These are phyloP conservation scores for Coprinopsis sp. DNA, from an alignment of 768 basidiomycete species.

Conservation along the genomic window DNA sequence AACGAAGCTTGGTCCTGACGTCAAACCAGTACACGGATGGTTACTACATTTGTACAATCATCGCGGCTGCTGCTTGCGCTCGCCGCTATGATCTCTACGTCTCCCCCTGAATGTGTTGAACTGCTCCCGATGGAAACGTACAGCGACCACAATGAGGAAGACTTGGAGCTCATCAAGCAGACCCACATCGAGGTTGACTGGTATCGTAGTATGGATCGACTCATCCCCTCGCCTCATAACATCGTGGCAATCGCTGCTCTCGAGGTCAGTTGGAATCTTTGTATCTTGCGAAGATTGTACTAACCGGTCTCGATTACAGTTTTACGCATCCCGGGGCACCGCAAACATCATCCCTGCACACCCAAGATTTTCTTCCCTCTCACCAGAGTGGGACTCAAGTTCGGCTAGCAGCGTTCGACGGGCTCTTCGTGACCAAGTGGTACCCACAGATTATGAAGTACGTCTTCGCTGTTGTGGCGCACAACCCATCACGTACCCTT, in stretches of 20 bases:
- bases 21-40: slow-evolving; percentile 77
- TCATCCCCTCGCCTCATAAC: slow-evolving; percentile 94
- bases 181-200: slow-evolving; percentile 81
- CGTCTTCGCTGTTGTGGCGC: slow-evolving; percentile 78
- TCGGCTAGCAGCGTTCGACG: slow-evolving; percentile 91
- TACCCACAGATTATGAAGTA: slow-evolving; percentile 84
- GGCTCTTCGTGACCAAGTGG: slow-evolving; percentile 87
- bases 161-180: slow-evolving; percentile 64
- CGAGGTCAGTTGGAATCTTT: slow-evolving; percentile 63
- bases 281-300: neutral
- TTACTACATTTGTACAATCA: slow-evolving; percentile 82
- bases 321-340: slow-evolving; percentile 70
- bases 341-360: slow-evolving; percentile 78
- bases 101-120: slow-evolving; percentile 78
- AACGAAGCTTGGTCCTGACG: neutral
- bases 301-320: slow-evolving; percentile 39
- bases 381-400: slow-evolving; percentile 92
- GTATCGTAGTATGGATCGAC: slow-evolving; percentile 90
- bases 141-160: slow-evolving; percentile 63
- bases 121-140: slow-evolving; percentile 64
- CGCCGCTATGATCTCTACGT: slow-evolving; percentile 70
- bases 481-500: slow-evolving; percentile 78
- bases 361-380: slow-evolving; percentile 75
- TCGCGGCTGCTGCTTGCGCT: slow-evolving; percentile 77
- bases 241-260: slow-evolving; percentile 86